Base-by-base conservation (phyloP, 106 monocot genomes). In the Dactylorhiza incarnata region DNA sequence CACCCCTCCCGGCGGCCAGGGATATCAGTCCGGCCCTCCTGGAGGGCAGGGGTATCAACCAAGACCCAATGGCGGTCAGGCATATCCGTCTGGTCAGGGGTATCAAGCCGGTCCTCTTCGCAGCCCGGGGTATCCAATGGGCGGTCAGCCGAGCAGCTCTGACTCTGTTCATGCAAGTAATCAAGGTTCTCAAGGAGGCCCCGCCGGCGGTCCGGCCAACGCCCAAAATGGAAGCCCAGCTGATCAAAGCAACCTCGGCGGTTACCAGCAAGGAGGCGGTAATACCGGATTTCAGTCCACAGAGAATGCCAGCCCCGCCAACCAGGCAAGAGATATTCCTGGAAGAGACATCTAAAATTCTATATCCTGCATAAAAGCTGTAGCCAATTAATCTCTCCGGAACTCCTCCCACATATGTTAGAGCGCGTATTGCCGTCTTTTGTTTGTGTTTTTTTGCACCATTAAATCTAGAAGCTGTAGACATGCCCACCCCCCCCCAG, bases 261-360 rank as follows among this genome's bases (percentile, higher is more conserved):
- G 48, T 17, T 45, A 44, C 56, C 56, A 73, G 49, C 82, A 79
- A 70, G 73, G 68, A 50, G 81, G 71, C 9, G 56, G 78, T 9
- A 22, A 43, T 53, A 8, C n/a, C 19, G 48, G 49, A 7, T 71
- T 61, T 72, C 55, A 20, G 4, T 77, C 45, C 24, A n/a, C n/a
- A n/a, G 80, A 19, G 0, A 23, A 24, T 23, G 48, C 79, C 0
- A 45, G 14, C 16, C 58, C 78, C 2, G 5, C 44, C 20, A 46
- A 72, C 55, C 62, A 48, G 2, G 74, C 8, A 9, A 83, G 83
- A 76, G 85, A 89, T 53, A 66, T 85, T 49, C 79, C 82, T 25
- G 88, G 83, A 45, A 85, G 88, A 81, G 85, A 89, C 65, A 2
- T 46, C 15, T 69, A 69, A 65, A 37, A 3, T 37, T 37, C 37